phyloP scores from a whole-genome alignment of 2,329 filamentous ascomycete species.

The Diaporthe citri region DNA sequence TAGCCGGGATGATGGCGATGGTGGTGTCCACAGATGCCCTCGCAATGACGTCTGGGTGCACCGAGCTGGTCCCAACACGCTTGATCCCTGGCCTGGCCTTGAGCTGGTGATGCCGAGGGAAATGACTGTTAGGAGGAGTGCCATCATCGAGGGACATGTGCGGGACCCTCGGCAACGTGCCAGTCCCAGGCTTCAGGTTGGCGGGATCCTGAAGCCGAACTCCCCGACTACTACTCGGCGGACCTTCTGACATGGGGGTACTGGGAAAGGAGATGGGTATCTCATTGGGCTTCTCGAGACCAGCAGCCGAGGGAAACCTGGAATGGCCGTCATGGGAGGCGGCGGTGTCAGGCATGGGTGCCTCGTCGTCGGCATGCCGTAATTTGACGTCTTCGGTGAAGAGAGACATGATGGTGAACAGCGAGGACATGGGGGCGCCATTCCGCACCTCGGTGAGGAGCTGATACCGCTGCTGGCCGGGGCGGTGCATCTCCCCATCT shows the following conservation, averaged over 20 bases:
- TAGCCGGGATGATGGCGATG: slow-evolving; percentile 97
- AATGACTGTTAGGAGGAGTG: slow-evolving; percentile 43
- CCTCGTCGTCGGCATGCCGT: slow-evolving; percentile 76
- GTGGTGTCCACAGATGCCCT: slow-evolving; percentile 96
- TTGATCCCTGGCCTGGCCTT: slow-evolving; percentile 56
- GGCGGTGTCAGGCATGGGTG: slow-evolving; percentile 46
- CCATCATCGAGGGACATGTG: slow-evolving; percentile 77
- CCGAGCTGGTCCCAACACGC: slow-evolving; percentile 74
- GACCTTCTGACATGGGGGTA: slow-evolving; percentile 54
- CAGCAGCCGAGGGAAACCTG: slow-evolving; percentile 47
- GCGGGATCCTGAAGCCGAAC: slow-evolving; percentile 47
- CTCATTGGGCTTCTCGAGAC: slow-evolving; percentile 50
- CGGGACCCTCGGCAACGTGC: slow-evolving; percentile 73
- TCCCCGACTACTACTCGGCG: slow-evolving; percentile 39
- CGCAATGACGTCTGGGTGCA: slow-evolving; percentile 97
- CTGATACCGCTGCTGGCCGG: slow-evolving; percentile 87
- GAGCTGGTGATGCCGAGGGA: slow-evolving; percentile 43
- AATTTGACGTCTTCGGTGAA: slow-evolving; percentile 96
- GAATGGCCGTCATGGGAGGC: slow-evolving; percentile 47
- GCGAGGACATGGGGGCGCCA: slow-evolving; percentile 96
- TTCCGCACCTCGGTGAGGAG: slow-evolving; percentile 97
- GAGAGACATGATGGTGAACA: slow-evolving; percentile 96
- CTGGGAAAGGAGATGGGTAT: slow-evolving; percentile 53
- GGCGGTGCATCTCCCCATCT: slow-evolving; percentile 72
- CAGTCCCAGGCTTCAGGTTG: slow-evolving; percentile 48